Base-by-base conservation (phyloP, 495 filamentous ascomycete genomes). In the Bombardia bombarda region DNA sequence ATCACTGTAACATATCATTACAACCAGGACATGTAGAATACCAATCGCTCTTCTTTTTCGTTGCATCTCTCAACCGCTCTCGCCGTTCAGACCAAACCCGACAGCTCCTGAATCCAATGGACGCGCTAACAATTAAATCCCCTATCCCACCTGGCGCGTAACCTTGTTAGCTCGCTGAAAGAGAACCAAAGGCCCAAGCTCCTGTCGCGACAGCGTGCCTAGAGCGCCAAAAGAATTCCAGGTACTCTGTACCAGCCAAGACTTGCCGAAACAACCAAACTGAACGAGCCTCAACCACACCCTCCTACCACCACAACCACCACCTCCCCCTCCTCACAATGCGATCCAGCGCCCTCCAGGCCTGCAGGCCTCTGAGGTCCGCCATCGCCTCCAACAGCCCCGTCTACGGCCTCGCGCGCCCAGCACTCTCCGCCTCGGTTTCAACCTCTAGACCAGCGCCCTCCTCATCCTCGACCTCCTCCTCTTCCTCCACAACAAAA, bases 301-400 rank as follows among this genome's bases (percentile, higher is more conserved):
- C 13, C 22, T 22, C 16, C 22, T 23, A 18, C 13, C 28, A 23
- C 10, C 16, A 16, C 38, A 23, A 30, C 28, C 28, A 21, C 20
- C 34, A 10, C 40, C 7, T 25, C 24, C 10, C 8, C 32, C 7
- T 9, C 17, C 31, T 26, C 20, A 54, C 24, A 20, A 62, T 62
- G 58, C 45, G 49, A 19, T 53, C 58, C 32, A 49, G 31, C 26
- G 50, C 51, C 43, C 47, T 57, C 38, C 58, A 53, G 7, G 49
- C 47, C 18, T 47, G 42, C 22, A 40, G 52, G 7, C 45, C 48
- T 9, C 28, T 51, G 21, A 52, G 47, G 46, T 17, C 23, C 13
- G 47, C 17, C 45, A 47, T 28, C 33, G 17, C 20, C 36, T 47
- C 14, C 17, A 17, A 14, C 32, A 25, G 13, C 25, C 28, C 18